Evolutionary conservation across 2,329 filamentous ascomycete genomes (phyloP).

Genomic region (Paecilomyces variotii): DNA sequence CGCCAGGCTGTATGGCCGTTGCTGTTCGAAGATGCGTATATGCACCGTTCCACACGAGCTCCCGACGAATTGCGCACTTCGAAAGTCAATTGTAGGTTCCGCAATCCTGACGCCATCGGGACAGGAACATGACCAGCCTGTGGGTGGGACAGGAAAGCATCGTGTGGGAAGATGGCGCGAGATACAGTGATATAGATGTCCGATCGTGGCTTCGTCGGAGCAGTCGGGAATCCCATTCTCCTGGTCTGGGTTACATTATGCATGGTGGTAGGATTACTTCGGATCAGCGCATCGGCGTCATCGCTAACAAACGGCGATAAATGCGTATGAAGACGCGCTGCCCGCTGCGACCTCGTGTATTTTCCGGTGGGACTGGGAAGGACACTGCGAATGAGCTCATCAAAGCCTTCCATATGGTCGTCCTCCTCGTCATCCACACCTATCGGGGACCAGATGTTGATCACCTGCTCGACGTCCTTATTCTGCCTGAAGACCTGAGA

Average conservation of each 20-base stretch:
- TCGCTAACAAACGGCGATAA: conserved; percentile 68
- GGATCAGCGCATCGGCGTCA: conserved; percentile 74
- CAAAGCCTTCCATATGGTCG: conserved; percentile 58
- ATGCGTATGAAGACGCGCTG: conserved; percentile 72
- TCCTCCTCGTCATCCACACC: conserved; percentile 49
- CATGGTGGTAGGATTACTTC: conserved; percentile 77
- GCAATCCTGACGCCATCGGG: conserved; percentile 55
- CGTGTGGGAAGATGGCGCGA: conserved; percentile 66
- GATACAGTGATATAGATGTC: conserved; percentile 91
- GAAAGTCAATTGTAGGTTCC: conserved; percentile 77
- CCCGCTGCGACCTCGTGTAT: conserved; percentile 63
- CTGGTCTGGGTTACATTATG: conserved; percentile 72
- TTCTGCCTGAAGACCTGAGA: conserved; percentile 65
- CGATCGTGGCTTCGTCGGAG: conserved; percentile 76
- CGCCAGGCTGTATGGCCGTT: conserved; percentile 77
- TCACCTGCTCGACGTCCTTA: conserved; percentile 64
- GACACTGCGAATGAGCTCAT: conserved; percentile 65
- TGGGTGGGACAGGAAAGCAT: conserved; percentile 55
- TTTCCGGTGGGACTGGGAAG: conserved; percentile 64
- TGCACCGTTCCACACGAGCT: conserved; percentile 77
- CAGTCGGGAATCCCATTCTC: conserved; percentile 90
- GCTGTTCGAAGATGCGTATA: conserved; percentile 77
- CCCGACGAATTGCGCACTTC: conserved; percentile 76
- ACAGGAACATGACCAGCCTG: conserved; percentile 76
- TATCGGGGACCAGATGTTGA: conserved; percentile 67